These are phyloP conservation scores for Pyrenophora seminiperda DNA, from an alignment of 2,329 filamentous ascomycete species.

Conservation along the genomic window DNA sequence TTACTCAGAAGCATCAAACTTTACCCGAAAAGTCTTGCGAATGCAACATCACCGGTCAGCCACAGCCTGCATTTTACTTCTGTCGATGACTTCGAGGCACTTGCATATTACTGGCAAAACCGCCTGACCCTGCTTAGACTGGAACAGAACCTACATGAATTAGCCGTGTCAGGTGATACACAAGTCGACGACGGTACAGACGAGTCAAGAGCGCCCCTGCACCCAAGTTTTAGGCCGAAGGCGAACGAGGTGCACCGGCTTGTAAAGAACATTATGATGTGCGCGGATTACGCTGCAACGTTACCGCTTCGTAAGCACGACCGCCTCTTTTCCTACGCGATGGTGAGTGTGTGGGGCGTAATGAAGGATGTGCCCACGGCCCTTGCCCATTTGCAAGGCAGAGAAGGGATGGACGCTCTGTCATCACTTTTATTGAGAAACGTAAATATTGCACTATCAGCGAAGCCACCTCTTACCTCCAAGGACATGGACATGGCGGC, in stretches of 20 bases:
- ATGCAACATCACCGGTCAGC: constrained; percentile 5
- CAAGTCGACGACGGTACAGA: too few relatives aligned
- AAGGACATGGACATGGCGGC: constrained; percentile 22
- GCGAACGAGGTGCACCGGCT: constrained; percentile 16
- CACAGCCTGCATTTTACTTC: constrained; percentile 18
- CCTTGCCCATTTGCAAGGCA: constrained; percentile 5
- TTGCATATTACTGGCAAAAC: constrained; percentile 23
- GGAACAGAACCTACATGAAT: constrained; percentile 10
- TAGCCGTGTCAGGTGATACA: neutral
- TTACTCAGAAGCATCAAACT: constrained; percentile 16
- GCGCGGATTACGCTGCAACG: constrained; percentile 15
- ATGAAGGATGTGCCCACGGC: constrained; percentile 10
- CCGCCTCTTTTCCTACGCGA: constrained; percentile 16
- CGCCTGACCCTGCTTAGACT: constrained; percentile 19
- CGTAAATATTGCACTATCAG: constrained; percentile 9
- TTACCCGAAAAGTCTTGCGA: constrained; percentile 3
- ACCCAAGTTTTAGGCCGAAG: constrained; percentile 7
- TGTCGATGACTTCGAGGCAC: constrained; percentile 23
- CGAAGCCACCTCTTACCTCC: constrained; percentile 14
- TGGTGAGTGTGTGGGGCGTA: constrained; percentile 21
- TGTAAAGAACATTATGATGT: constrained; percentile 20
- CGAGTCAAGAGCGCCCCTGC: neutral
- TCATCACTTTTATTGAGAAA: constrained; percentile 14
- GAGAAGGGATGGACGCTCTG: constrained; percentile 8
- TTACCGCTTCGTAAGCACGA: constrained; percentile 20